These are phyloP conservation scores for Gentiana straminea DNA, from an alignment of 257 asterid genomes.

Conservation along the genomic window DNA sequence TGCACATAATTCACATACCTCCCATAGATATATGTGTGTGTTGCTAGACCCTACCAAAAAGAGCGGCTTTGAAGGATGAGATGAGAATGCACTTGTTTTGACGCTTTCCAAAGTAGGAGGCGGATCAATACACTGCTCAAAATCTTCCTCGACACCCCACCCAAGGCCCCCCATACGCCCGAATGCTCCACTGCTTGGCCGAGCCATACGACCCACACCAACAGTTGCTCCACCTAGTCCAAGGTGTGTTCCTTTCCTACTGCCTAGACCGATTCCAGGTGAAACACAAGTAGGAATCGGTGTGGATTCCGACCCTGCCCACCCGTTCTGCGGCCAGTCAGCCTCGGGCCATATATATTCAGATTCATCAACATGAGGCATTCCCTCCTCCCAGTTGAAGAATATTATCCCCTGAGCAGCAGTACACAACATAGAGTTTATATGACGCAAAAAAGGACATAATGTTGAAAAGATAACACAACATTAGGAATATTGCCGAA, in stretches of 20 bases:
- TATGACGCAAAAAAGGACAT: no score
- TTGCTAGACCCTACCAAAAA: slow-evolving; percentile 95
- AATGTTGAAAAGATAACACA: no score
- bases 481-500: no score
- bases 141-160: slow-evolving; percentile 86
- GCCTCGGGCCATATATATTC: slow-evolving; percentile 84
- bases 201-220: slow-evolving; percentile 40
- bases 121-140: slow-evolving; percentile 76
- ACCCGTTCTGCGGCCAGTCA: slow-evolving; percentile 93
- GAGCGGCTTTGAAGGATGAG: slow-evolving; percentile 89
- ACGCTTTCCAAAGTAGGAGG: slow-evolving; percentile 76
- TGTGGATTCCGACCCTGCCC: slow-evolving; percentile 71
- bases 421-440: background rate
- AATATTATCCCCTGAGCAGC: slow-evolving; percentile 68
- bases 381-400: slow-evolving; percentile 81
- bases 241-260: slow-evolving; percentile 54
- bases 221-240: slow-evolving; percentile 83
- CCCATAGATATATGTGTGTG: slow-evolving; percentile 90
- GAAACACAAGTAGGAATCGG: slow-evolving; percentile 68
- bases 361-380: slow-evolving; percentile 33
- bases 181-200: slow-evolving; percentile 55
- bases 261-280: slow-evolving; percentile 76
- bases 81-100: slow-evolving; percentile 61
- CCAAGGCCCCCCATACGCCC: slow-evolving; percentile 65
- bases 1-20: slow-evolving; percentile 34